Evolutionary conservation across 345 rosid genomes (phyloP).

Genomic region (Limnanthes douglasii): DNA sequence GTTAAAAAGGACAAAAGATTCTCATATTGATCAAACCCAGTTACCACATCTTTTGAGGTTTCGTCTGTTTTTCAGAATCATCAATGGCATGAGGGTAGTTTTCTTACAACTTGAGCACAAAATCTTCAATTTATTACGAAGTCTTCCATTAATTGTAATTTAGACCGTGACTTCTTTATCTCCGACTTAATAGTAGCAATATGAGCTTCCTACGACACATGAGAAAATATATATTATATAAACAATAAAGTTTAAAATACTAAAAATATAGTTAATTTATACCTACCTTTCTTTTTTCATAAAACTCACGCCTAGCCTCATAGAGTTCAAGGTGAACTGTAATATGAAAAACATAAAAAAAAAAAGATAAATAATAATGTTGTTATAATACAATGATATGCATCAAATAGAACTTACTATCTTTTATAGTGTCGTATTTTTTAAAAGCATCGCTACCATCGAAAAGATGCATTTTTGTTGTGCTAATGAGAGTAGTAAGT

Average conservation of each 20-base stretch:
- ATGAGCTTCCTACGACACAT: too few species aligned
- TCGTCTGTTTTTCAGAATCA: constrained; percentile 30
- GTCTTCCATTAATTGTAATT: constrained; percentile 73
- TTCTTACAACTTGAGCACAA: constrained; percentile 50
- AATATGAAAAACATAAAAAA: too few species aligned
- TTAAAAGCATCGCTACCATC: constrained; percentile 49
- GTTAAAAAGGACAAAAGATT: constrained; percentile 68
- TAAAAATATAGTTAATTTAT: too few species aligned
- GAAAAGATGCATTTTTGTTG: constrained; percentile 92
- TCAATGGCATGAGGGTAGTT: constrained; percentile 61
- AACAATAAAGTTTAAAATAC: too few species aligned
- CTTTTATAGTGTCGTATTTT: constrained; percentile 76
- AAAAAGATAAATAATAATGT: too few species aligned
- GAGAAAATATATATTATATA: too few species aligned
- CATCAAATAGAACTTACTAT: constrained; percentile 83
- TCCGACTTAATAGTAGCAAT: constrained; percentile 53
- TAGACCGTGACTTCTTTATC: constrained; percentile 65
- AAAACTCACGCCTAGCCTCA: constrained; percentile 51
- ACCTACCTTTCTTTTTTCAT: constrained; percentile 52
- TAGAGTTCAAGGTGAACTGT: too few species aligned
- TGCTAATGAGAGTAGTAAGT: constrained; percentile 48
- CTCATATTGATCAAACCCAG: constrained; percentile 62
- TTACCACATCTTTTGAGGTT: constrained; percentile 17
- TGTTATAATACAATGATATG: too few species aligned
- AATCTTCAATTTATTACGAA: constrained; percentile 79